Conservation (phyloP, 1,284 basidiomycete genomes). For the Phellopilus nigrolimitatus region DNA sequence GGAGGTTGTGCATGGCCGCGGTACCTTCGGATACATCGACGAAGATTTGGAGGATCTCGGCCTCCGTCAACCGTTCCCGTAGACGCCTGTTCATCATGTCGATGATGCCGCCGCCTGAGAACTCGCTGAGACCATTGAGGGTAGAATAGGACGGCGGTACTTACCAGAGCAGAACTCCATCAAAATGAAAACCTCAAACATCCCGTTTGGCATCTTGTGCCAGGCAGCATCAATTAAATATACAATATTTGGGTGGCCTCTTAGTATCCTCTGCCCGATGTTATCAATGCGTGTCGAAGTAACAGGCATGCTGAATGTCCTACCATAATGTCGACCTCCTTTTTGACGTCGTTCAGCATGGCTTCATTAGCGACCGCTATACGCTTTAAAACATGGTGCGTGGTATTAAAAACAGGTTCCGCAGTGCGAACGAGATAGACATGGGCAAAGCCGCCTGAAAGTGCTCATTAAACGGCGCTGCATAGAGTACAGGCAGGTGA, state of each 20-base stretch:
- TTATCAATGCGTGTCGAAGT: constrained; percentile 26
- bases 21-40: constrained; percentile 92
- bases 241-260: constrained; percentile 90
- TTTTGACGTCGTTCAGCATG: constrained; percentile 92
- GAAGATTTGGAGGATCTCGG: constrained; percentile 97
- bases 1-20: constrained; percentile 92
- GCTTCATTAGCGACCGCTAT: constrained; percentile 90
- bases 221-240: constrained; percentile 94
- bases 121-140: constrained; percentile 6
- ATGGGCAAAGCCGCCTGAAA: constrained; percentile 95
- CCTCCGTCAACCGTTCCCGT: constrained; percentile 88
- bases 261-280: constrained; percentile 64
- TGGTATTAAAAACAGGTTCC: constrained; percentile 81
- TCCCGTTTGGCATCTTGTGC: constrained; percentile 75
- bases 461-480: not conserved
- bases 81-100: constrained; percentile 98
- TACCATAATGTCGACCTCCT: constrained; percentile 99
- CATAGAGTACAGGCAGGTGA: not conserved
- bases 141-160: constrained; percentile 21
- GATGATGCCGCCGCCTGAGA: constrained; percentile 90
- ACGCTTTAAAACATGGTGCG: constrained; percentile 95
- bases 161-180: constrained; percentile 91
- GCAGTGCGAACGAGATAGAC: constrained; percentile 93
- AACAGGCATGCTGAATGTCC: constrained; percentile 31
- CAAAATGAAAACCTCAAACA: constrained; percentile 95